Base-by-base conservation (phyloP, 2,329 filamentous ascomycete species). In the Hypomyces rosellus region DNA sequence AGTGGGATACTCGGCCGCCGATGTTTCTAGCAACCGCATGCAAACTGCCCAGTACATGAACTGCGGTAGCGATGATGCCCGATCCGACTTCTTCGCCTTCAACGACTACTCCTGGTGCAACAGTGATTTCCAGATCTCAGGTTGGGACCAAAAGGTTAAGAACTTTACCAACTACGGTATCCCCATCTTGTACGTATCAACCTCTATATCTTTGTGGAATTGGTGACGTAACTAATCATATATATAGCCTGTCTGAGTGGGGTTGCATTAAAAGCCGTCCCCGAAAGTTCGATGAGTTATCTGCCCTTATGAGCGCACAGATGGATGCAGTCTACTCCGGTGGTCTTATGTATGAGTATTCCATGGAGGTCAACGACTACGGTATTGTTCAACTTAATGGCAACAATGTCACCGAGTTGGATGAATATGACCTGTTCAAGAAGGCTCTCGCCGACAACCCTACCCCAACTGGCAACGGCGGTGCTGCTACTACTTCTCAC, bases 321-420 rank as follows among this genome's bases (percentile, higher is more conserved):
- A 97, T 97, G 92, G 90, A 86, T 7, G 60, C 69, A 15, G 90
- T 96, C 62, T 97, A 96, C 80, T 96, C 91, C 38, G 93, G 93
- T 62, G 93, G 93, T 68, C 81, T 99, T 37, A 88, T 96, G 69
- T 99, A 96, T 74, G 91, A 97, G 72, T 99, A 96, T 76, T 85
- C 87, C 9, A 73, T 86, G 63, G 89, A 95, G 70, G 76, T 77
- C 54, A 89, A 84, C 72, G 77, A 84, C 42, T 97, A 84, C 69
- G 92, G 91, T 57, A 84, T 95, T 52, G 89, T 91, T 64, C 71
- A 80, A 51, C 74, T 93, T 63, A 63, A 69, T 43, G 78, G 76
- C 55, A 61, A 69, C 64, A 71, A 67, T 4, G 77, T 87, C 52
- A 72, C 71, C 33, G 78, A 85, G 56, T 70, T 41, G 16, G 55